Evolutionary conservation across 1,284 basidiomycete species (phyloP), one percentile per base, ranked within the genome.

Genomic region (Melampsora americana): DNA sequence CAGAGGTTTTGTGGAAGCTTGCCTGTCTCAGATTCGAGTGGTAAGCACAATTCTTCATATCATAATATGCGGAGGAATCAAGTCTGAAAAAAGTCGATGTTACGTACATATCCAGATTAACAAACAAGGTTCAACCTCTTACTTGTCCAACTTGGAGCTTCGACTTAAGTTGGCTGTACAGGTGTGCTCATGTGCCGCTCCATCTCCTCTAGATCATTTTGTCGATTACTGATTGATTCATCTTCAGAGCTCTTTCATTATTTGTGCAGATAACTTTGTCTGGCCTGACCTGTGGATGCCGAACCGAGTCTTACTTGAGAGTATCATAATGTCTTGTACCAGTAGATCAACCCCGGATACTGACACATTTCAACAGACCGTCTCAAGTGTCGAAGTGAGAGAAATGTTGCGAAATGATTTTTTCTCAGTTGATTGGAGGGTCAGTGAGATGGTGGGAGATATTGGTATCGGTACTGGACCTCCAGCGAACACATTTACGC

Each of bases 201-300:
- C 28, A 59, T 26, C 16, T n/a, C 14, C 44, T 44, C 44, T 44
- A 44, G 5, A 30, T 23, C 56, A 59, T 59, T 26, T 26, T 59
- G n/a, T 18, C n/a, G 20, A 26, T 11, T 5, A 30, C 23, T 59
- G n/a, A 59, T 23, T 26, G 1, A 59, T 3, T 59, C 28, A 23
- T 35, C 26, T 26, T 48, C 39, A 77, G 74, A 77, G 66, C 62
- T 59, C 74, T n/a, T 77, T 77, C 42, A 66, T 70, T 2, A 64
- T 66, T n/a, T 77, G 67, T 42, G 66, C 74, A 23, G 67, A 69
- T 59, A 77, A 77, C 50, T 77, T 77, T 26, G 67, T 70, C 30
- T 77, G 74, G 74, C 67, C 74, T 5, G 74, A 77, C 56, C 23
- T 77, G 23, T 77, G 74, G 74, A 61, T 64, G 16, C 62, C 73